Percentiles rank a stretch among this genome's conserved stretches.
phyloP scores from a whole-genome alignment of 495 filamentous ascomycete genomes.

The Trypethelium eluteriae region DNA sequence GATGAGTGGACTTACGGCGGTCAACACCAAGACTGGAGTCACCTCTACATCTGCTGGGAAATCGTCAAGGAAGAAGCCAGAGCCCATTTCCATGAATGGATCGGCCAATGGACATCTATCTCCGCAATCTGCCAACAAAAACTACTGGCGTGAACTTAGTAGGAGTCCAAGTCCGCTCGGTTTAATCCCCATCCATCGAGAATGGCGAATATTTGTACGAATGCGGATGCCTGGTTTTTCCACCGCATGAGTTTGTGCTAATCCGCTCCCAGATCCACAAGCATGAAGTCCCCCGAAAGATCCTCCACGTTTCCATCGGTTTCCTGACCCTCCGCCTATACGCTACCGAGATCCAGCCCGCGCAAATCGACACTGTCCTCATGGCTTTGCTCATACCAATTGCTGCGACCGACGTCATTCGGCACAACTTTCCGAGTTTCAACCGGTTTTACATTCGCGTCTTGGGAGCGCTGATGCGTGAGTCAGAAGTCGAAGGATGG shows the following conservation, averaged over 20 bases:
- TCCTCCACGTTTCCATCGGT: constrained; percentile 86
- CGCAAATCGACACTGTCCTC: constrained; percentile 71
- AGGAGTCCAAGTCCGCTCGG: constrained; percentile 85
- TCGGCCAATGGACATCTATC: constrained; percentile 64
- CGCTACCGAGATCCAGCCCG: constrained; percentile 61
- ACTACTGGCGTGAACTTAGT: constrained; percentile 72
- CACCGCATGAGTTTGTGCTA: neutral
- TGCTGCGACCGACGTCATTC: constrained; percentile 68
- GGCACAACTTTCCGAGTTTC: constrained; percentile 69
- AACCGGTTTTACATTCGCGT: constrained; percentile 81
- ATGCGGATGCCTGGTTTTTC: neutral
- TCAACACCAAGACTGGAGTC: constrained; percentile 20
- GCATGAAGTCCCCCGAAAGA: constrained; percentile 70
- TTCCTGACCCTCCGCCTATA: constrained; percentile 85
- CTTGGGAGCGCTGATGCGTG: constrained; percentile 88
- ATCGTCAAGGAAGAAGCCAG: constrained; percentile 19
- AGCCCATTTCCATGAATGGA: constrained; percentile 22
- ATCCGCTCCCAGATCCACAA: constrained; percentile 47
- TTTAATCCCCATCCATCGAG: constrained; percentile 84
- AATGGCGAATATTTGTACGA: constrained; percentile 59
- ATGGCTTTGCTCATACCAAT: constrained; percentile 83
- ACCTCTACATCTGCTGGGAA: constrained; percentile 17
- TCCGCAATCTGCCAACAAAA: constrained; percentile 45
- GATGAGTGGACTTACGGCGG: constrained; percentile 25
- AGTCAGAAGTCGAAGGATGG: constrained; percentile 83